Base-by-base conservation (phyloP, 176 grass and related monocot genomes). In the Rhynchospora breviuscula region DNA sequence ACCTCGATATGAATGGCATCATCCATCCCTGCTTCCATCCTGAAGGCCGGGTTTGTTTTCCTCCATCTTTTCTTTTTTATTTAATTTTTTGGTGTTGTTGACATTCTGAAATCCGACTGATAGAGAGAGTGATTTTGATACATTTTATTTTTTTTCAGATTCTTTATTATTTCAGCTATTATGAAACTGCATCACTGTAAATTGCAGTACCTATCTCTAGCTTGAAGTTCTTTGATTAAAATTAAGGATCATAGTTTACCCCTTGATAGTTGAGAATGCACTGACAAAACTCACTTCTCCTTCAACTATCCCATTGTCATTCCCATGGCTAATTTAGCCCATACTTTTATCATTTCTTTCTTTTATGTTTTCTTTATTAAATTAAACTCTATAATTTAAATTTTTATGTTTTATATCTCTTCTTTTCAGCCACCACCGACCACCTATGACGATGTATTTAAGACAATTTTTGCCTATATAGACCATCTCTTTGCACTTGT, bases 1-100 rank as follows among this genome's bases (percentile, higher is more conserved):
- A 95, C 86, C 91, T 99, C 84, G 93, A 99, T 67, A 95, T 99
- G 92, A 99, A 99, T 78, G 61, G 81, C 84, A 93, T 99, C 79
- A 92, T 99, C 71, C 96, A 99, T 83, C 96, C 96, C 52, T 95
- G 96, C 86, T 98, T 98, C 92, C 96, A 98, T 75, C 96, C 96
- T 14, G 96, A 95, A 6, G 89, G 88, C 68, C 90, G 96, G 74
- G 96, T 95, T 86, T 74, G 89, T 56, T 78, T 62, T 47, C 25
- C 67, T 84, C 35, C 29, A 23, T 72, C 4, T 33, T 21, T 67
- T 52, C 12, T 71, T 17, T 81, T 44, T 58, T 21, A 8, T 35
- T 58, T 11, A 1, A 0, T 14, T 80, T 17, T 65, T 40, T 6
- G 51, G 51, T 53, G 10, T 53, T 53, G 10, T 53, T 53, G 51